These are phyloP conservation scores for Arabidopsis arenosa DNA, from an alignment of 345 rosid genomes.

Conservation along the genomic window DNA sequence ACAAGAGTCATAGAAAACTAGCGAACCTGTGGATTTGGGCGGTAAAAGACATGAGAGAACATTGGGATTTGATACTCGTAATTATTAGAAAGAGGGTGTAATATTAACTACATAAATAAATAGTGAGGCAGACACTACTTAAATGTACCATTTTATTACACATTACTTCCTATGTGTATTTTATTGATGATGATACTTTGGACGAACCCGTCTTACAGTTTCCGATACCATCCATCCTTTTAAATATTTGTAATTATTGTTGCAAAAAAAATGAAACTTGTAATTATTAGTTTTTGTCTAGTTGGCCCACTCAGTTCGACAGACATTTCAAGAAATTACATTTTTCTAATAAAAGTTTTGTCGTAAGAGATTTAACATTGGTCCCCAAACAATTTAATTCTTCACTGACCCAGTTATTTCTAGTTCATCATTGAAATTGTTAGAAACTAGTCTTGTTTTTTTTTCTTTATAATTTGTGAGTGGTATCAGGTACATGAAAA, in stretches of 20 bases:
- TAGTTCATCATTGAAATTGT: neutral
- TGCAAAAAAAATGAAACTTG: neutral
- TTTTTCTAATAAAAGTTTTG: neutral
- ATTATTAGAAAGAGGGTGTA: constrained; percentile 40
- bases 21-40: constrained; percentile 29
- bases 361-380: constrained; percentile 10
- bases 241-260: constrained; percentile 22
- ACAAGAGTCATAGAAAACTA: neutral
- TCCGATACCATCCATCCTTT: constrained; percentile 7
- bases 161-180: constrained; percentile 23
- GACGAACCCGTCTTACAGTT: constrained; percentile 35
- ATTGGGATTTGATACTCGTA: constrained; percentile 43
- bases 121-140: constrained; percentile 37
- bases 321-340: constrained; percentile 19
- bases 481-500: neutral
- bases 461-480: neutral
- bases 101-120: constrained; percentile 27
- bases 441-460: too few species aligned
- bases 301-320: constrained; percentile 4
- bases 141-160: constrained; percentile 23
- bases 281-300: constrained; percentile 31
- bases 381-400: constrained; percentile 22
- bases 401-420: constrained; percentile 17
- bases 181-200: constrained; percentile 35
- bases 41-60: constrained; percentile 41